phyloP scores from a whole-genome alignment of 305 asterid genomes.

The Vinca major region DNA sequence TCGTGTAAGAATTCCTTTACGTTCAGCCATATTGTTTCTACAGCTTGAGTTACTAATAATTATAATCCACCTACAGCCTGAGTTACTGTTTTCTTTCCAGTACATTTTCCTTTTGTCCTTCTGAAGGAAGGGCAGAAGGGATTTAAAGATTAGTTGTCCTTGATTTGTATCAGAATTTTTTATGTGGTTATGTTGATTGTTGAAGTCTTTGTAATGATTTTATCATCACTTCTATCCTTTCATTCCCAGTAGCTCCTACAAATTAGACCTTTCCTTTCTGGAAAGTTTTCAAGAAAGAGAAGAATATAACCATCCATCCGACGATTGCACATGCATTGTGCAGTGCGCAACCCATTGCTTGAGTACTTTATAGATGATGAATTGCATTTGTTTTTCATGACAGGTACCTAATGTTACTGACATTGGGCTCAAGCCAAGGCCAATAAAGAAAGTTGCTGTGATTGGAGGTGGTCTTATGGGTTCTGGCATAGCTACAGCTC shows the following conservation, averaged over 20 bases:
- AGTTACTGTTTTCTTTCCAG: neutral
- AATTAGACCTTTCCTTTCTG: neutral
- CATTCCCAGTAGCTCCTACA: neutral
- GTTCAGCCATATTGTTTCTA: neutral
- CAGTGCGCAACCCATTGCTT: neutral
- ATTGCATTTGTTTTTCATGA: conserved; percentile 10
- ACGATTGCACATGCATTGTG: neutral
- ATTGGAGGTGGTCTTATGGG: conserved; percentile 99
- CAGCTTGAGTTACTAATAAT: neutral
- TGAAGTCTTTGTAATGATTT: neutral
- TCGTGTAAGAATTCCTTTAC: neutral
- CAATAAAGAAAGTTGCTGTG: conserved; percentile 68
- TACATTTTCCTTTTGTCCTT: neutral
- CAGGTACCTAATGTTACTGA: conserved; percentile 89
- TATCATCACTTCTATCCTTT: neutral
- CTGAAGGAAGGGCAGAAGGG: neutral
- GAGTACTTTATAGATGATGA: conserved; percentile 10
- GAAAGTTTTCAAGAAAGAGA: neutral
- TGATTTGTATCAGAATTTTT: neutral
- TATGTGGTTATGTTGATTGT: neutral
- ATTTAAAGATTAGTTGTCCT: neutral
- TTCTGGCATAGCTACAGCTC: conserved; percentile 91
- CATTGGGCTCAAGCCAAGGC: conserved; percentile 80
- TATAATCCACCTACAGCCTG: neutral
- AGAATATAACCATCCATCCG: neutral